Evolutionary conservation across 2,329 filamentous ascomycete genomes (phyloP).

Genomic region (Arachnomyces sp.): DNA sequence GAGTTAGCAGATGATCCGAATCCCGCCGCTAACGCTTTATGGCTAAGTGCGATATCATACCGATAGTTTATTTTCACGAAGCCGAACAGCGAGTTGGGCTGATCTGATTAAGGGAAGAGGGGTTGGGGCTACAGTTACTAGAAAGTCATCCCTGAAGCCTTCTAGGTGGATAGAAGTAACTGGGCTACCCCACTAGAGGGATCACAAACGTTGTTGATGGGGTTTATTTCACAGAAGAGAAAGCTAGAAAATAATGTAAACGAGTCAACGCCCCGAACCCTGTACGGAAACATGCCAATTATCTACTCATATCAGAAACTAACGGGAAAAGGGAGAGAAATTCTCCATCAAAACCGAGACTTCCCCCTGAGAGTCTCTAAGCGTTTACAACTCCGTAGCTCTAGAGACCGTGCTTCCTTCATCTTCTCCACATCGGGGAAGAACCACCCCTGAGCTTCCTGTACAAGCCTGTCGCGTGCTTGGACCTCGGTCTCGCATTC

Average conservation of each 20-base stretch:
- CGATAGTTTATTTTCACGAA: too few relatives aligned
- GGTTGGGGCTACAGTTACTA: too few relatives aligned
- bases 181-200: too few relatives aligned
- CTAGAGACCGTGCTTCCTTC: slow-evolving; percentile 56
- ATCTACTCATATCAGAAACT: slow-evolving; percentile 6
- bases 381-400: slow-evolving; percentile 51
- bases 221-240: not conserved
- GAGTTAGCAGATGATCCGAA: too few relatives aligned
- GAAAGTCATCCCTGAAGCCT: too few relatives aligned
- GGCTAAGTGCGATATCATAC: too few relatives aligned
- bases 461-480: slow-evolving; percentile 56
- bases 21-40: not conserved
- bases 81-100: too few relatives aligned
- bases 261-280: slow-evolving; percentile 3
- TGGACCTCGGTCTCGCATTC: slow-evolving; percentile 68
- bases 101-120: too few relatives aligned
- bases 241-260: not conserved
- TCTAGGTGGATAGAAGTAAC: too few relatives aligned
- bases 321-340: slow-evolving; percentile 4
- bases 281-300: slow-evolving; percentile 4
- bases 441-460: slow-evolving; percentile 82
- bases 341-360: slow-evolving; percentile 20
- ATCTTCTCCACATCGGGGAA: slow-evolving; percentile 72
- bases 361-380: slow-evolving; percentile 42
- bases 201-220: too few relatives aligned